phyloP scores from a whole-genome alignment of 495 filamentous ascomycete genomes.

The Podospora didyma region DNA sequence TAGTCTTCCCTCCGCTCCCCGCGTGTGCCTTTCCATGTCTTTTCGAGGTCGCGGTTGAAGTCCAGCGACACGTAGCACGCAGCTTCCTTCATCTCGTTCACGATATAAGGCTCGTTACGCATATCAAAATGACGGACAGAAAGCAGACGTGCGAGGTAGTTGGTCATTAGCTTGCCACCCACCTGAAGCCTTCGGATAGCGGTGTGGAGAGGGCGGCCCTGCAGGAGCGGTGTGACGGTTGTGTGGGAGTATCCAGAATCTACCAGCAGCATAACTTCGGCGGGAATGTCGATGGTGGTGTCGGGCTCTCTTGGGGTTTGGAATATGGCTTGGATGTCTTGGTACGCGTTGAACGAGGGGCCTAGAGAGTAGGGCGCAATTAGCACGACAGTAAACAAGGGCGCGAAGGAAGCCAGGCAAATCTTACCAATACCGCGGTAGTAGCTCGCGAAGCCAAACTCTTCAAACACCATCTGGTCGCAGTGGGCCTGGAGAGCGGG shows the following conservation, averaged over 20 bases:
- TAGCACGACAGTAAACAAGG: background rate
- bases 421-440: slow-evolving; percentile 66
- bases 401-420: background rate
- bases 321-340: slow-evolving; percentile 66
- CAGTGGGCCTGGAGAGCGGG: slow-evolving; percentile 78
- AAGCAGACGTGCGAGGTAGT: slow-evolving; percentile 84
- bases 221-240: slow-evolving; percentile 81
- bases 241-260: slow-evolving; percentile 94
- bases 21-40: slow-evolving; percentile 74
- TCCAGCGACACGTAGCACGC: slow-evolving; percentile 79
- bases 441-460: slow-evolving; percentile 91
- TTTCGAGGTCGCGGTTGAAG: slow-evolving; percentile 76
- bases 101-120: slow-evolving; percentile 85
- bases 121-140: slow-evolving; percentile 92
- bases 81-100: slow-evolving; percentile 93
- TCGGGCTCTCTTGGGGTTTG: slow-evolving; percentile 40
- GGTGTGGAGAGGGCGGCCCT: slow-evolving; percentile 72
- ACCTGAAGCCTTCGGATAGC: slow-evolving; percentile 84
- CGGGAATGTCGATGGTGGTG: slow-evolving; percentile 48
- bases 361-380: slow-evolving; percentile 20
- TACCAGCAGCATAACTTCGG: slow-evolving; percentile 80
- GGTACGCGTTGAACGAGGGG: slow-evolving; percentile 77
- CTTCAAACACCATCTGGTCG: slow-evolving; percentile 96
- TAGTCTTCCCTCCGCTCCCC: slow-evolving; percentile 43
- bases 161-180: slow-evolving; percentile 92